Evolutionary conservation across 768 basidiomycete genomes (phyloP).

Genomic region (Melanogaster broomeanus): DNA sequence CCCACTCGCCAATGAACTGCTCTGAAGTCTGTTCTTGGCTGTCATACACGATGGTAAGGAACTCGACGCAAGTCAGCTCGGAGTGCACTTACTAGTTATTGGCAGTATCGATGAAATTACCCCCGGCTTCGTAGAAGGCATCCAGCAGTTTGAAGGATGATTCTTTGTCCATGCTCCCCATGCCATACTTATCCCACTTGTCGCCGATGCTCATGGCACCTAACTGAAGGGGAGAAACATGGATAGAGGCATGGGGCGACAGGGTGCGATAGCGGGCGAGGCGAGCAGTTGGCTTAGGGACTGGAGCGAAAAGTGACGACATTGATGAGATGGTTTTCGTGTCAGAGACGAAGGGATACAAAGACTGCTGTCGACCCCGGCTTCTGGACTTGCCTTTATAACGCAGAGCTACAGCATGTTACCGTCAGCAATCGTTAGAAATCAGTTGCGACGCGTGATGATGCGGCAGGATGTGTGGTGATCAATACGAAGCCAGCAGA

Average conservation of each 20-base stretch:
- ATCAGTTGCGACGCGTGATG: too few species aligned
- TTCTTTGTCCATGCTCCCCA: constrained; percentile 48
- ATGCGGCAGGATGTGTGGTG: too few species aligned
- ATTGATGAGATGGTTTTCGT: too few species aligned
- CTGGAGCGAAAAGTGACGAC: constrained; percentile 9
- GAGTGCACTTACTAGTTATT: constrained; percentile 41
- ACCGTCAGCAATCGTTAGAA: too few species aligned
- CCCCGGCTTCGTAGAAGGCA: constrained; percentile 45
- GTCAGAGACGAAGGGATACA: too few species aligned
- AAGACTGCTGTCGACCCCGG: too few species aligned
- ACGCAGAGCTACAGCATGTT: too few species aligned
- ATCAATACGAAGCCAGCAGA: too few species aligned
- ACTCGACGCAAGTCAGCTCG: too few species aligned
- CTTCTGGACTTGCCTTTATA: too few species aligned
- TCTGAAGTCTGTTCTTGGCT: constrained; percentile 45
- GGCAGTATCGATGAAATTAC: constrained; percentile 52
- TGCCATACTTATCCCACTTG: constrained; percentile 36
- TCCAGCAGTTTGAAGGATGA: constrained; percentile 47
- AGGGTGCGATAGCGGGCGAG: constrained; percentile 43
- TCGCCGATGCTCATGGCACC: constrained; percentile 53
- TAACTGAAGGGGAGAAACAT: constrained; percentile 50
- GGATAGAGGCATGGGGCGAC: constrained; percentile 42
- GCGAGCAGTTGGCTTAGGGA: constrained; percentile 28
- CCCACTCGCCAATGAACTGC: constrained; percentile 51
- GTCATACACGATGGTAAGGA: not conserved